phyloP scores from a whole-genome alignment of 2,329 filamentous ascomycete genomes.

The Xylariaceae sp. region DNA sequence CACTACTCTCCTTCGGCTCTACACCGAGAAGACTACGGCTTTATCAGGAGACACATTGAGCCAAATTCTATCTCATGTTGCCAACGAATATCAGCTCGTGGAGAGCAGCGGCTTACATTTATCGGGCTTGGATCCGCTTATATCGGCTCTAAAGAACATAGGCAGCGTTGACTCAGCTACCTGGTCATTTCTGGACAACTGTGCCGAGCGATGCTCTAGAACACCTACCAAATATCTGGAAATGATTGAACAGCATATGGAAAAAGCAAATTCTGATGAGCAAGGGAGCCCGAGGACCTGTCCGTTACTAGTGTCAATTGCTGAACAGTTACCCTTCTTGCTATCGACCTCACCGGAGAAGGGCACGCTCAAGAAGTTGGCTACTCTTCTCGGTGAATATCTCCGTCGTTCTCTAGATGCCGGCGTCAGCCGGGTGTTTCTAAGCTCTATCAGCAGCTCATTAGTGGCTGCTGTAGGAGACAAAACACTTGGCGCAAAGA shows the following conservation, averaged over 20 bases:
- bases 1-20: constrained; percentile 62
- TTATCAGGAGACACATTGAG: constrained; percentile 50
- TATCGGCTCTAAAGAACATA: constrained; percentile 38
- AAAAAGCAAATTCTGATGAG: constrained; percentile 28
- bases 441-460: constrained; percentile 43
- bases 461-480: constrained; percentile 37
- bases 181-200: constrained; percentile 77
- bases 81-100: constrained; percentile 63
- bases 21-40: constrained; percentile 45
- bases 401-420: constrained; percentile 51
- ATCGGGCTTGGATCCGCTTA: constrained; percentile 46
- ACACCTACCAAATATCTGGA: constrained; percentile 83
- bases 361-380: constrained; percentile 44
- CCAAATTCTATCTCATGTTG: constrained; percentile 56
- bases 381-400: constrained; percentile 55
- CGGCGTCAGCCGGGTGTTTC: constrained; percentile 45
- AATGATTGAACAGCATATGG: constrained; percentile 45
- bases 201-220: constrained; percentile 66
- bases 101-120: constrained; percentile 40
- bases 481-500: constrained; percentile 36
- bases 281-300: constrained; percentile 44
- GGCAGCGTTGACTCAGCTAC: constrained; percentile 37
- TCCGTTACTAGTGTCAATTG: constrained; percentile 63
- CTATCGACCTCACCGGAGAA: constrained; percentile 46
- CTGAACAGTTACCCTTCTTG: constrained; percentile 74